A percentile compares a stretch with the other conserved stretches of the same genome.
phyloP scores from a whole-genome alignment of 805 yeast genomes.

The Myxozyma monticola region DNA sequence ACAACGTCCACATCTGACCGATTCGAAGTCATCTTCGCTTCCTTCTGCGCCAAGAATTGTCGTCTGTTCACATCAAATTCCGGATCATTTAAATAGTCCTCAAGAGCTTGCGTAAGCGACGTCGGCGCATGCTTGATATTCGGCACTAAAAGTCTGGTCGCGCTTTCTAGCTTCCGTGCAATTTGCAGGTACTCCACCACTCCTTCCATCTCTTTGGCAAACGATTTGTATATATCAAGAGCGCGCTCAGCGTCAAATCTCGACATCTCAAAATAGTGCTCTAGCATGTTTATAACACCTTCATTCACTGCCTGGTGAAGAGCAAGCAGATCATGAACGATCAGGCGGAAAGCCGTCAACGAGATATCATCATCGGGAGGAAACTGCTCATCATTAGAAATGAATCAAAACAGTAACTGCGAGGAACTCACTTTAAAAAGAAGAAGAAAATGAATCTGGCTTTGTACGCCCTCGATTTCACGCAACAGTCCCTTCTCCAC shows the following conservation, averaged over 20 bases:
- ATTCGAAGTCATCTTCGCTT: slow-evolving; percentile 39
- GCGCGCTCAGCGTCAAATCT: slow-evolving; percentile 84
- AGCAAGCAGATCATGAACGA: slow-evolving; percentile 85
- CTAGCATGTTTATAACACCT: slow-evolving; percentile 90
- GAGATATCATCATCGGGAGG: slow-evolving; percentile 81
- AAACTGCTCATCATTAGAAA: slow-evolving; percentile 41
- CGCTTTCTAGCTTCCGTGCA: slow-evolving; percentile 83
- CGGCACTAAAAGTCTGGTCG: slow-evolving; percentile 89
- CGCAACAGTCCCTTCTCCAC: slow-evolving; percentile 80
- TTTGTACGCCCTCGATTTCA: slow-evolving; percentile 81
- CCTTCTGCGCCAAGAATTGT: slow-evolving; percentile 72
- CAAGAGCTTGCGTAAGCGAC: slow-evolving; percentile 79
- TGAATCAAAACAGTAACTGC: neutral
- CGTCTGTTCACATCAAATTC: slow-evolving; percentile 76
- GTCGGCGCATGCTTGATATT: slow-evolving; percentile 97
- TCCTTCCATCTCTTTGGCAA: slow-evolving; percentile 80
- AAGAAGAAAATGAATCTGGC: slow-evolving; percentile 73
- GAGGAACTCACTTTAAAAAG: slow-evolving; percentile 50
- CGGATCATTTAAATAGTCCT: slow-evolving; percentile 85
- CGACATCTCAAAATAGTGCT: slow-evolving; percentile 92
- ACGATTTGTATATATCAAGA: slow-evolving; percentile 75
- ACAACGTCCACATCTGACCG: slow-evolving; percentile 33
- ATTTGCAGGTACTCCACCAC: slow-evolving; percentile 85
- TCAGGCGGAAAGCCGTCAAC: slow-evolving; percentile 78
- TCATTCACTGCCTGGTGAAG: slow-evolving; percentile 89